These are phyloP conservation scores for Malbranchea zuffiana DNA, from an alignment of 2,329 filamentous ascomycete species.

Conservation along the genomic window DNA sequence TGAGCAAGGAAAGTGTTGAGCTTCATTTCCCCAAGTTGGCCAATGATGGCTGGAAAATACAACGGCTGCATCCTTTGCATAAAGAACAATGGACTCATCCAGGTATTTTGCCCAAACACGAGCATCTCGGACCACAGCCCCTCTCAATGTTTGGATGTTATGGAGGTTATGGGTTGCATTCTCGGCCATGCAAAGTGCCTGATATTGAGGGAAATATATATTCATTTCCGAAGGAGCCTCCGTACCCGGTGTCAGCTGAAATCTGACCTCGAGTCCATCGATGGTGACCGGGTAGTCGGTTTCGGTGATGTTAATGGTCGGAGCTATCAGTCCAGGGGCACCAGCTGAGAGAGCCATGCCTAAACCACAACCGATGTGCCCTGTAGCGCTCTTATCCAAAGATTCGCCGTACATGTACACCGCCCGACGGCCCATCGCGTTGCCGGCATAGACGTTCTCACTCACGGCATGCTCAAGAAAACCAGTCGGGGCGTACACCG, in stretches of 20 bases:
- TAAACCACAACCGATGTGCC: slow-evolving; percentile 31
- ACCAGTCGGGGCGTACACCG: slow-evolving; percentile 13
- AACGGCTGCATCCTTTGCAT: slow-evolving; percentile 24
- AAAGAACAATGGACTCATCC: slow-evolving; percentile 31
- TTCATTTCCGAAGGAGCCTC: slow-evolving; percentile 37
- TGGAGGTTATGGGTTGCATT: slow-evolving; percentile 33
- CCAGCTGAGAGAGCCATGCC: slow-evolving; percentile 25
- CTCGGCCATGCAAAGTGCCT: slow-evolving; percentile 32
- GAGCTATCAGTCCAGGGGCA: slow-evolving; percentile 25
- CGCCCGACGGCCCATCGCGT: slow-evolving; percentile 31
- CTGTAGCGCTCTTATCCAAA: slow-evolving; percentile 21
- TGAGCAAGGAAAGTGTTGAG: slow-evolving; percentile 21
- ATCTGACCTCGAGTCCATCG: slow-evolving; percentile 31
- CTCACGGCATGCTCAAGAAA: slow-evolving; percentile 31
- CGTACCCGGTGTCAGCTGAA: slow-evolving; percentile 34
- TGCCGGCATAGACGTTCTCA: slow-evolving; percentile 33
- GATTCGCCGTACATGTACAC: slow-evolving; percentile 33
- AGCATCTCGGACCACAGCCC: slow-evolving; percentile 34
- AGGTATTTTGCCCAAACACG: slow-evolving; percentile 32
- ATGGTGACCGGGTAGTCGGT: slow-evolving; percentile 25
- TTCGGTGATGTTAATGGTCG: slow-evolving; percentile 23
- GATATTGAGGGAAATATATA: slow-evolving; percentile 30
- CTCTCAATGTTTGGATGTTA: slow-evolving; percentile 35
- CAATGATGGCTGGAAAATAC: slow-evolving; percentile 33
- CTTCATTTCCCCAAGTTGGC: slow-evolving; percentile 32